phyloP scores from a whole-genome alignment of 768 basidiomycete genomes.

The Mycena albidolilacea region DNA sequence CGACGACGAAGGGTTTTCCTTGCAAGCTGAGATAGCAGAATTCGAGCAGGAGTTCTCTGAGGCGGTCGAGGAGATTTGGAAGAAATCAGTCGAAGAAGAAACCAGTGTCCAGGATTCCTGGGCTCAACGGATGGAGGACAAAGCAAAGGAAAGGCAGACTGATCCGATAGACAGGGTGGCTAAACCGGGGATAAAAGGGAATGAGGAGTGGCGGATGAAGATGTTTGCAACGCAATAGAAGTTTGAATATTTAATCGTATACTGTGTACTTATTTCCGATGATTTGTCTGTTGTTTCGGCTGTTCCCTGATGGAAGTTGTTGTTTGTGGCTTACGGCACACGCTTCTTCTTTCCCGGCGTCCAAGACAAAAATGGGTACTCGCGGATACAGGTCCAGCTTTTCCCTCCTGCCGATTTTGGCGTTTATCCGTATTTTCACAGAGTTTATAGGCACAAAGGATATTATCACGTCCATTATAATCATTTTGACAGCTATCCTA shows the following conservation, averaged over 20 bases:
- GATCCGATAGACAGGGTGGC: constrained; percentile 69
- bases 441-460: constrained; percentile 43
- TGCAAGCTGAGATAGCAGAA: constrained; percentile 72
- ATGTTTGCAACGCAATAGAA: constrained; percentile 51
- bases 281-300: not conserved
- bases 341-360: no score
- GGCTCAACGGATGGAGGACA: constrained; percentile 69
- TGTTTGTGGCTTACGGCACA: no score
- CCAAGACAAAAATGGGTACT: constrained; percentile 37
- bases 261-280: not conserved
- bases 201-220: constrained; percentile 60
- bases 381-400: constrained; percentile 33
- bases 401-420: not conserved
- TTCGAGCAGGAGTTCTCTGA: constrained; percentile 72
- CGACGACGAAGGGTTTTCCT: constrained; percentile 70
- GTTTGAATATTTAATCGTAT: constrained; percentile 2
- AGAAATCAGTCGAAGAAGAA: constrained; percentile 54
- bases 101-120: constrained; percentile 57
- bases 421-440: not conserved
- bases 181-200: constrained; percentile 61
- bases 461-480: constrained; percentile 41
- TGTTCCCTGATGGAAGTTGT: not conserved
- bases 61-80: constrained; percentile 80
- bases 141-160: constrained; percentile 59
- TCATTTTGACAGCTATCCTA: constrained; percentile 44